Percentiles rank a stretch among this genome's conserved stretches.
Evolutionary conservation across 2,329 filamentous ascomycete species (phyloP).

Genomic region (Apiospora hydei): DNA sequence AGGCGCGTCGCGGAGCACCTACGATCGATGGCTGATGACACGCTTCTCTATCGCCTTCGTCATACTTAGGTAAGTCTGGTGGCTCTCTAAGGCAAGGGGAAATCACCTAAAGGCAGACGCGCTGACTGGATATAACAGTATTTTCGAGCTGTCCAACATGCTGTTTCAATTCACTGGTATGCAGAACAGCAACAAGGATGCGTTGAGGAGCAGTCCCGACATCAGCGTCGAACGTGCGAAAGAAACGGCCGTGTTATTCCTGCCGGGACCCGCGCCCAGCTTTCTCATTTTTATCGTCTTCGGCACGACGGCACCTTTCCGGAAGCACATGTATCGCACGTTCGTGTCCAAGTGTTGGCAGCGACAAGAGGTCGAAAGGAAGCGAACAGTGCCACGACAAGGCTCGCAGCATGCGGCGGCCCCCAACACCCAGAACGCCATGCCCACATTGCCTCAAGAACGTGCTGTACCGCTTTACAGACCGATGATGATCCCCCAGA

Average conservation of each 20-base stretch:
- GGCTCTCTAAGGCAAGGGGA: neutral
- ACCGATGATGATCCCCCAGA: neutral
- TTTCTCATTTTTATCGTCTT: constrained; percentile 49
- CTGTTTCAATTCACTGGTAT: constrained; percentile 37
- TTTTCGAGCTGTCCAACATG: constrained; percentile 45
- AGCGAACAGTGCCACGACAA: neutral
- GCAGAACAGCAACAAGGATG: constrained; percentile 40
- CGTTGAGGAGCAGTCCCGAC: constrained; percentile 41
- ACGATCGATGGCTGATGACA: constrained; percentile 53
- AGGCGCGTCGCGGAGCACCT: constrained; percentile 41
- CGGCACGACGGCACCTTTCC: constrained; percentile 48
- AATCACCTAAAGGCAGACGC: constrained; percentile 27
- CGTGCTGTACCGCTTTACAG: neutral
- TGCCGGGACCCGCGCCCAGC: constrained; percentile 47
- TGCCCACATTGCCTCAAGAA: neutral
- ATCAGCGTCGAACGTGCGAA: constrained; percentile 42
- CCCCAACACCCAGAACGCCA: constrained; percentile 23
- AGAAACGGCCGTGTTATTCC: constrained; percentile 44
- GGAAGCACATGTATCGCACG: constrained; percentile 37
- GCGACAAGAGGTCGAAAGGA: neutral
- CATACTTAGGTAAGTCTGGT: constrained; percentile 44
- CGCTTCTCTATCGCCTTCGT: constrained; percentile 54
- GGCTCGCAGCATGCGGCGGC: constrained; percentile 15
- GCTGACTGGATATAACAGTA: constrained; percentile 39
- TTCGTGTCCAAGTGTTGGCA: constrained; percentile 34